Base-by-base conservation (phyloP, 192 early-diverging fungal species). In the Coemansia sp. region DNA sequence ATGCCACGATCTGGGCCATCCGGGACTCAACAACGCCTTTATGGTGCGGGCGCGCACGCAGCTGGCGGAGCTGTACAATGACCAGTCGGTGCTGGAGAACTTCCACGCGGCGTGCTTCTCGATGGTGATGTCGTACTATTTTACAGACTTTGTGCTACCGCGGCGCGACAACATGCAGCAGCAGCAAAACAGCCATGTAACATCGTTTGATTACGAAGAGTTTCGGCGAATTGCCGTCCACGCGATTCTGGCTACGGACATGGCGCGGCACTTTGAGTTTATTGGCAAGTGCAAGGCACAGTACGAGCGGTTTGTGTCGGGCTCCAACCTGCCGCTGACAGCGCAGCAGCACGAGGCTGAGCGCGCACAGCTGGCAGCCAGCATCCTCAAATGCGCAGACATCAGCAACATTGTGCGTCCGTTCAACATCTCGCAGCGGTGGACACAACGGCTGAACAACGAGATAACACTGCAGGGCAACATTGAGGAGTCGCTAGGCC, bases 21-120 rank as follows among this genome's bases (percentile, higher is more conserved):
- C 94, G 11, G 96, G 96, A 15, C 90, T 96, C 32, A 96, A 93
- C 80, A 98, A 98, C 75, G 85, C 86, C 62, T 98, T 95, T 66
- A 87, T 98, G 84, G 86, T 94, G 62, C 86, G 89, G 12, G 85
- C 89, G 1, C 79, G 73, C 25, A 89, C 93, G 15, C 92, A 93
- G 55, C 84, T 95, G 60, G 92, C 96, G 23, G 75, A 91, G 53
- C 71, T 95, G 11, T 98, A 95, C 86, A 95, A 96, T 73, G 94
- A 98, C 79, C 85, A 85, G 58, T 92, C 93, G 5, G 92, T 98
- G 17, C 84, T 98, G 12, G 96, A 98, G 69, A 92, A 92, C 81
- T 93, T 95, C 82, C 96, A 98, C 70, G 86, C 88, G 0, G 87
- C 90, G 70, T 83, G 88, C 21, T 74, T 91, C 23, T 93, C 89